Base-by-base conservation (phyloP, 1,139 yeast genomes). In the Suhomyces maxii region DNA sequence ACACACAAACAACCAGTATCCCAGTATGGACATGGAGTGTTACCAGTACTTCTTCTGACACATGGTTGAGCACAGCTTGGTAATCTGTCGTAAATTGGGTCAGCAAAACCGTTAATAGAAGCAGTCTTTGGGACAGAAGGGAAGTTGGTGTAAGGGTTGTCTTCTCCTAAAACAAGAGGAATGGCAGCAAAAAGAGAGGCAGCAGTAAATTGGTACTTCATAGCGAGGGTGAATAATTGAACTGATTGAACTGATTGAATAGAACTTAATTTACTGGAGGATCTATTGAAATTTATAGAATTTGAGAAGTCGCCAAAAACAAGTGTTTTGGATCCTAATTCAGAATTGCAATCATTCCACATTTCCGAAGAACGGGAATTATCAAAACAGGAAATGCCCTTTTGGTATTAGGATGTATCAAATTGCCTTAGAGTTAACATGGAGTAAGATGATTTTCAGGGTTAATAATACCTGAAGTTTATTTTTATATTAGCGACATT, bases 1-100 rank as follows among this genome's bases (percentile, higher is more conserved):
- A 75, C 77, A 63, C 82, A 77, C 55, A 76, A 67, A 59, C 82
- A 77, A 6, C 82, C 82, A 36, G 81, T 69, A 54, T 77, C 82
- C 81, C 81, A 76, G 66, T 75, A 74, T 40, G 82, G 81, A 57
- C 82, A 77, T 39, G 77, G 77, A 10, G 77, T 71, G 42, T 57
- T 57, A 13, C 58, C 59, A 44, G 64, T 59, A 32, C 52, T 39
- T 26, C 35, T 53, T 45, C 63, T 61, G 47, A 59, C 59, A 66
- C 81, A 76, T 1, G 57, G 54, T 54, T 69, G 58, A 39, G 80
- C 82, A 61, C 82, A 77, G 3, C 59, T 51, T 32, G 82, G 80
- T 35, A 74, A 61, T 10, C 53, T 48, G 44, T 53, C 64, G 56
- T 69, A 67, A 46, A 77, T 71, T 40, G 73, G 73, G 60, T 77